Conservation (phyloP, 2,329 filamentous ascomycete genomes). For the Davidsoniella eucalypti region DNA sequence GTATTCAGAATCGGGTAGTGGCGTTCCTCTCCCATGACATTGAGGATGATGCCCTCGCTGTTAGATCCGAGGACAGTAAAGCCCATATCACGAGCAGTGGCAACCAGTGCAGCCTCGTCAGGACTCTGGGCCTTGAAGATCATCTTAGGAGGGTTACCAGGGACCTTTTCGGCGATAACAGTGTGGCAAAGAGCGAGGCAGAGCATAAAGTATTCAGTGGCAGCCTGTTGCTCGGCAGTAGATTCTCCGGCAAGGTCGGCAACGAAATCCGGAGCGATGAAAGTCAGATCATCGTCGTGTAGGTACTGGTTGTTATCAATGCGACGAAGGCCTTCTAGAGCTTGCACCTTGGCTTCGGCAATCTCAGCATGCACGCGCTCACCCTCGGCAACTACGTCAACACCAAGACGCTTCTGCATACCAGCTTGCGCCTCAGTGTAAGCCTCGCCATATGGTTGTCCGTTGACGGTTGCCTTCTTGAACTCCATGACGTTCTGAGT, state of each 20-base stretch:
- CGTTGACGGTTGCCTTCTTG: constrained; percentile 95
- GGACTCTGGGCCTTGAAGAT: constrained; percentile 95
- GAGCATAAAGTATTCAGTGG: constrained; percentile 85
- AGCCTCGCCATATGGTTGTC: constrained; percentile 89
- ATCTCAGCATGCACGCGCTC: constrained; percentile 62
- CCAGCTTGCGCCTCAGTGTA: constrained; percentile 95
- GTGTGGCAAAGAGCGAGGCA: constrained; percentile 91
- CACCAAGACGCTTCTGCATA: constrained; percentile 81
- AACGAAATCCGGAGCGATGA: constrained; percentile 80
- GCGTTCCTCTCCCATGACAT: constrained; percentile 71
- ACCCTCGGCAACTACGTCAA: constrained; percentile 70
- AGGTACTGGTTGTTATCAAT: constrained; percentile 84
- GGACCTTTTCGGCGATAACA: constrained; percentile 77
- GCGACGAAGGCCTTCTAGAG: constrained; percentile 55
- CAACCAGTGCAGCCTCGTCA: constrained; percentile 85
- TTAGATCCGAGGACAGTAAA: constrained; percentile 78
- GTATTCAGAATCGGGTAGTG: constrained; percentile 83
- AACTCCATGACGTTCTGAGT: constrained; percentile 99
- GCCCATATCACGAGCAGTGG: constrained; percentile 86
- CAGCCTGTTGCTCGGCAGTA: constrained; percentile 57
- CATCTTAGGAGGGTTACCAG: constrained; percentile 80
- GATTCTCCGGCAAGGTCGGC: constrained; percentile 64
- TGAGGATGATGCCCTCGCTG: constrained; percentile 66
- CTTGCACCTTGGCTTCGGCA: constrained; percentile 54
- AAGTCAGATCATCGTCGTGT: constrained; percentile 77